Conservation (phyloP, 176 grass and related monocot species). For the Cymbopogon citratus region DNA sequence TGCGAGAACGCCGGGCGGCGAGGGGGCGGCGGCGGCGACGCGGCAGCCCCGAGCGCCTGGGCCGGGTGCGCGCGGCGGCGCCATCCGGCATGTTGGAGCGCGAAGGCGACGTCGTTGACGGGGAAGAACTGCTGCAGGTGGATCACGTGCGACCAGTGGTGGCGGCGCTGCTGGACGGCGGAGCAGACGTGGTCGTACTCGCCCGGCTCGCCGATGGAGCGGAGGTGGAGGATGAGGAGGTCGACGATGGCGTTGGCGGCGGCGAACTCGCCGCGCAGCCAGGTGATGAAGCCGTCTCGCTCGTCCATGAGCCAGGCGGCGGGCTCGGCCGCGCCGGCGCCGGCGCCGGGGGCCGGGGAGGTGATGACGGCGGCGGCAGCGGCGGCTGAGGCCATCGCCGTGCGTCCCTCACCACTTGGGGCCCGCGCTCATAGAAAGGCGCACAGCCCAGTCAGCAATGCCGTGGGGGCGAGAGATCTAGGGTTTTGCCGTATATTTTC, state of each 20-base stretch:
- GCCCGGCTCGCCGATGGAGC: conserved; percentile 45
- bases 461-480: conserved; percentile 50
- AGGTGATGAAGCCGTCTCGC: conserved; percentile 82
- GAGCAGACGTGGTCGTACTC: conserved; percentile 68
- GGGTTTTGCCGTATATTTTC: conserved; percentile 52
- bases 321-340: conserved; percentile 7
- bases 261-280: conserved; percentile 88
- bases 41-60: conserved; percentile 26
- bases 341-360: background rate
- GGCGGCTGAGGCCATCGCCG: conserved; percentile 39
- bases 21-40: conserved; percentile 22
- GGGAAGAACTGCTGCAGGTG: conserved; percentile 97
- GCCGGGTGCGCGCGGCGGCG: conserved; percentile 28
- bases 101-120: conserved; percentile 55
- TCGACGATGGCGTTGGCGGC: conserved; percentile 92
- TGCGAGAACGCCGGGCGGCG: conserved; percentile 28
- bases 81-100: conserved; percentile 72
- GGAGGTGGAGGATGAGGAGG: conserved; percentile 64
- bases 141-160: conserved; percentile 74
- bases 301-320: conserved; percentile 50
- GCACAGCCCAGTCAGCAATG: conserved; percentile 11
- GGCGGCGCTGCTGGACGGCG: conserved; percentile 66
- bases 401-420: conserved; percentile 11
- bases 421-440: conserved; percentile 26
- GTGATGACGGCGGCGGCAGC: conserved; percentile 20